Conservation (phyloP, 148 eudicot genomes). For the Fagopyrum esculentum region DNA sequence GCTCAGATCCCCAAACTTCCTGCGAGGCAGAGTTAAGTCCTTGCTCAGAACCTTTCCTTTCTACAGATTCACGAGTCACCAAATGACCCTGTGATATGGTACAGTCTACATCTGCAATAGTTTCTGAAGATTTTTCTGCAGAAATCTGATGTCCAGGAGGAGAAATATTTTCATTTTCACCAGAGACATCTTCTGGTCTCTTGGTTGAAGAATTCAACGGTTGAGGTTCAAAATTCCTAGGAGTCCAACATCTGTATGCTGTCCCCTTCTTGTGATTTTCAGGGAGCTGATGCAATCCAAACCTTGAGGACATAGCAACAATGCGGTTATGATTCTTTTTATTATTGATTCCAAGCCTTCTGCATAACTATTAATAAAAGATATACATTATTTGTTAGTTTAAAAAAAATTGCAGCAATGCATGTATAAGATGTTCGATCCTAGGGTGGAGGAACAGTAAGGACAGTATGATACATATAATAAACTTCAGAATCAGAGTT, state of each 20-base stretch:
- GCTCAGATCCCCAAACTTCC: conserved; percentile 23
- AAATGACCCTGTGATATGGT: conserved; percentile 27
- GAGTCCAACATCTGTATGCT: conserved; percentile 78
- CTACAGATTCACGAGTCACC: conserved; percentile 17
- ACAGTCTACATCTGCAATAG: conserved; percentile 24
- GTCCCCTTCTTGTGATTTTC: conserved; percentile 61
- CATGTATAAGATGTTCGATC: background rate
- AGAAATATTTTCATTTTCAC: conserved; percentile 25
- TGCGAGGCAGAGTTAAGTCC: conserved; percentile 23
- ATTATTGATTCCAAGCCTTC: conserved; percentile 75
- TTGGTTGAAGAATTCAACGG: conserved; percentile 26
- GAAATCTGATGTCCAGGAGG: conserved; percentile 19
- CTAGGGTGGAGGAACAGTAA: background rate
- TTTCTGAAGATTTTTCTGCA: conserved; percentile 23
- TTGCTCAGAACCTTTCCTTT: conserved; percentile 26
- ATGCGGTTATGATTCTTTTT: conserved; percentile 58
- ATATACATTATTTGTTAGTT: background rate
- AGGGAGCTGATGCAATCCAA: conserved; percentile 61
- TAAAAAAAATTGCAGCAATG: background rate
- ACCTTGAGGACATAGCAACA: conserved; percentile 46
- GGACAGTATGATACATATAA: background rate
- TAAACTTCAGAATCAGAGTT: background rate
- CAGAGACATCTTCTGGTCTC: conserved; percentile 25
- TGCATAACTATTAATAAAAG: conserved; percentile 46
- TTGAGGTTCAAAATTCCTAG: conserved; percentile 45